A percentile compares a stretch with the other conserved stretches of the same genome.
phyloP scores from a whole-genome alignment of 2,329 filamentous ascomycete species.

The Proliferodiscus dingleyae region DNA sequence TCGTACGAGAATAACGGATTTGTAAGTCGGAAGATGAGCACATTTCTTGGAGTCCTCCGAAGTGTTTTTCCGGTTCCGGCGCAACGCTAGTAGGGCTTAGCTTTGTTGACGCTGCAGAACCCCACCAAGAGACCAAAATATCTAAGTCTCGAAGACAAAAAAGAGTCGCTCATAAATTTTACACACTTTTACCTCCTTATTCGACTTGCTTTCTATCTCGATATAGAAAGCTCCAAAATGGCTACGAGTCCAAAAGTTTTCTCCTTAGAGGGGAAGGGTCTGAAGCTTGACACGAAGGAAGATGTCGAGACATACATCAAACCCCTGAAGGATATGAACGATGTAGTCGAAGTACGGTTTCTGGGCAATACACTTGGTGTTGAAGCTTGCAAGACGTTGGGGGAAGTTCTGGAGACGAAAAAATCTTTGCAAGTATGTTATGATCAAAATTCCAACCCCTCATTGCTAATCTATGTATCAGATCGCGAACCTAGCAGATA shows the following conservation, averaged over 20 bases:
- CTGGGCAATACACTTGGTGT: slow-evolving; percentile 91
- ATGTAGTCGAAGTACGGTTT: slow-evolving; percentile 81
- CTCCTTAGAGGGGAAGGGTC: slow-evolving; percentile 83
- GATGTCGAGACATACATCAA: slow-evolving; percentile 83
- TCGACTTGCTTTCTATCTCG: slow-evolving; percentile 1
- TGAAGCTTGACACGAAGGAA: slow-evolving; percentile 85
- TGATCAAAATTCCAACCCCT: slow-evolving; percentile 1
- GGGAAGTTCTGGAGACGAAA: slow-evolving; percentile 78
- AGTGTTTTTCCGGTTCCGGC: no score
- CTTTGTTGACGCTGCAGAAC: no score
- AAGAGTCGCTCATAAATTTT: neutral
- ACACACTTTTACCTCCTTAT: neutral
- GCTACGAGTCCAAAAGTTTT: slow-evolving; percentile 62
- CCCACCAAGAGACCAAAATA: slow-evolving; percentile 10
- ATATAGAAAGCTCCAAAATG: slow-evolving; percentile 35
- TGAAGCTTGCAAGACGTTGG: slow-evolving; percentile 79
- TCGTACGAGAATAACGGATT: neutral
- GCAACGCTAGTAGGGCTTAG: no score
- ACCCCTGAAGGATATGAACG: slow-evolving; percentile 62
- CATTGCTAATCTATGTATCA: slow-evolving; percentile 28
- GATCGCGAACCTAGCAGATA: slow-evolving; percentile 89
- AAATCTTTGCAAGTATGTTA: slow-evolving; percentile 65
- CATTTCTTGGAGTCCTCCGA: slow-evolving; percentile 17
- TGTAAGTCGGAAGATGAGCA: neutral
- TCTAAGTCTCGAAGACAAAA: neutral